phyloP scores from a whole-genome alignment of 768 basidiomycete species.

The Lactifluus rugatus region DNA sequence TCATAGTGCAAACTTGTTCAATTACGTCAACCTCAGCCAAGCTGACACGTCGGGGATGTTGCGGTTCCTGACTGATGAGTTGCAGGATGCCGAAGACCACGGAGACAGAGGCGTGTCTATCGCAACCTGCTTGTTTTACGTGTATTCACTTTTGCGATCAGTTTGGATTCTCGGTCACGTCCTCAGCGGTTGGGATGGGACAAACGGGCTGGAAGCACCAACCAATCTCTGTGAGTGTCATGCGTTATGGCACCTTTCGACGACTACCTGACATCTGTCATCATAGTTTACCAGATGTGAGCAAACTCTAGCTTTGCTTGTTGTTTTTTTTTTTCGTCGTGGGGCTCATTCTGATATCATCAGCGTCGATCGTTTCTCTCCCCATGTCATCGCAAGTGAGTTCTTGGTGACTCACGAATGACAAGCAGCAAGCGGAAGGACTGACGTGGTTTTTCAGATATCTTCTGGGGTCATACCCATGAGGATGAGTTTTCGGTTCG shows the following conservation, averaged over 20 bases:
- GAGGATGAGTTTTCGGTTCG: constrained; percentile 60
- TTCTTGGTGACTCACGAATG: constrained; percentile 17
- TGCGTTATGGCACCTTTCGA: background rate
- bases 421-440: constrained; percentile 3
- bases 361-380: constrained; percentile 69
- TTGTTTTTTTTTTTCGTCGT: background rate
- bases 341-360: background rate
- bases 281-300: constrained; percentile 42
- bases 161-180: constrained; percentile 51
- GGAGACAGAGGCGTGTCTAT: constrained; percentile 49
- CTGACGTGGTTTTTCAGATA: constrained; percentile 31
- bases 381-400: constrained; percentile 68
- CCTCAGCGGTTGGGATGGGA: constrained; percentile 60
- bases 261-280: background rate
- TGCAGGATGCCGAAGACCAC: constrained; percentile 69
- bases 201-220: constrained; percentile 51
- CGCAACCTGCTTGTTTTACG: background rate
- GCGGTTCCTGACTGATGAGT: constrained; percentile 65
- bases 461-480: constrained; percentile 75
- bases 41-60: constrained; percentile 70
- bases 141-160: constrained; percentile 22
- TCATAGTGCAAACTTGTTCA: constrained; percentile 57
- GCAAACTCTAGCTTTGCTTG: background rate
- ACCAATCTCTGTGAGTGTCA: constrained; percentile 54
- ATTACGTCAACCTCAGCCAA: constrained; percentile 63